Base-by-base conservation (phyloP, 495 filamentous ascomycete species). In the Tirmania nivea region DNA sequence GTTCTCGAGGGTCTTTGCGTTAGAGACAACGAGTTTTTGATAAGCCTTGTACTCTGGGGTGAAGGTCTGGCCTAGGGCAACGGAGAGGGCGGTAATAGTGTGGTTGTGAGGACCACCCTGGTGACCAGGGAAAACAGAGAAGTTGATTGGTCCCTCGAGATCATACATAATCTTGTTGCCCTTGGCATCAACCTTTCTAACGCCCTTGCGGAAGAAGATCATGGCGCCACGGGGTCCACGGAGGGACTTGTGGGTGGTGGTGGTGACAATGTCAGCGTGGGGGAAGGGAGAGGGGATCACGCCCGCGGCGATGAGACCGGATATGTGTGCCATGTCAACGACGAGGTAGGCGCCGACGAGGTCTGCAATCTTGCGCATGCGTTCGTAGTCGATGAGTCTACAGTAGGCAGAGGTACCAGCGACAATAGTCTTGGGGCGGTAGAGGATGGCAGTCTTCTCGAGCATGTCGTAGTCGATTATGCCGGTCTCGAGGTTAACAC, bases 41-140 rank as follows among this genome's bases (percentile, higher is more conserved):
- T 99, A 99, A 60, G 78, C 75, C 72, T 86, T 90, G 79, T 95
- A 99, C 68, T 94, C 90, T 36, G 85, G 83, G 53, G 80, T 84
- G 57, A 77, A 80, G 51, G 85, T 89, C 73, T 99, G 92, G 74
- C 94, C 90, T 57, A 99, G 77, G 49, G 92, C 92, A 60, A 96
- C 92, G 34, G 92, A 84, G 52, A 99, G 76, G 59, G 92, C 92
- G 39, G 92, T 99, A 71, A 99, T 99, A 69, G 92, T 99, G 78
- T 99, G 92, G 76, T 99, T 99, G 75, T 99, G 92, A 31, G 92
- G 92, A 52, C 92, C 92, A 65, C 92, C 92, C 74, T 99, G 92
- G 72, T 99, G 92, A 56, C 92, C 92, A 48, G 92, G 92, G 77
- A 99, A 99, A 68, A 99, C 92, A 55, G 87, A 94, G 70, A 93